Evolutionary conservation across 257 asterid species (phyloP), one percentile per base, ranked within the genome.

Genomic region (Voacanga thouarsii): DNA sequence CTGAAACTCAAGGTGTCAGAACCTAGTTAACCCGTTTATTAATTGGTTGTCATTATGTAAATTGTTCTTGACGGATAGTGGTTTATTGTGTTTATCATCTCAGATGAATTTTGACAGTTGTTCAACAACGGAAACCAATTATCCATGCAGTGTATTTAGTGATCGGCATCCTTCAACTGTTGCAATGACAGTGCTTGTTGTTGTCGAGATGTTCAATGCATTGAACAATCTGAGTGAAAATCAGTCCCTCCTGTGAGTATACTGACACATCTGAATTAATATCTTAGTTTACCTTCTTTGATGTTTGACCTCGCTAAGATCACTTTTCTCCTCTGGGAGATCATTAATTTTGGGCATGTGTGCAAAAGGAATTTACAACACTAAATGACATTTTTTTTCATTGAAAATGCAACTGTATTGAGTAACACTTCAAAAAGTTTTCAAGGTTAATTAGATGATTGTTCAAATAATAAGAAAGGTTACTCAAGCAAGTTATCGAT

Each of bases 121-220:
- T 88, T 83, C 97, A 80, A 87, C 93, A 47, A 90, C 97, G 91
- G 94, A 89, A 82, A 90, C 98, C 66, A 82, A 41, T 73, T 96
- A 90, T 80, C 84, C 97, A 2, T 96, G 99, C 88, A 81, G 85
- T 37, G 89, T 96, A 74, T 96, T 93, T 77, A 87, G 86, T 81
- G 97, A 96, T 85, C 95, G 88, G 71, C 97, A 89, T 87, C 97
- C 99, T 61, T 96, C 99, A 77, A 96, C 99, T 76, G 93, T 96
- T 82, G 75, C 99, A 75, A 96, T 96, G 98, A 96, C 98, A 30
- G 99, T 96, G 81, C 98, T 93, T 71, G 98, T 93, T 80, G 97
- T 92, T 14, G 99, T 96, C 67, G 99, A 96, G 94, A 96, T 96
- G 99, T 96, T 96, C 92, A 96, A 96, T 37, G 98, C 98, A 67